phyloP scores from a whole-genome alignment of 129 eudicot species.

The Kitagawia praeruptora region DNA sequence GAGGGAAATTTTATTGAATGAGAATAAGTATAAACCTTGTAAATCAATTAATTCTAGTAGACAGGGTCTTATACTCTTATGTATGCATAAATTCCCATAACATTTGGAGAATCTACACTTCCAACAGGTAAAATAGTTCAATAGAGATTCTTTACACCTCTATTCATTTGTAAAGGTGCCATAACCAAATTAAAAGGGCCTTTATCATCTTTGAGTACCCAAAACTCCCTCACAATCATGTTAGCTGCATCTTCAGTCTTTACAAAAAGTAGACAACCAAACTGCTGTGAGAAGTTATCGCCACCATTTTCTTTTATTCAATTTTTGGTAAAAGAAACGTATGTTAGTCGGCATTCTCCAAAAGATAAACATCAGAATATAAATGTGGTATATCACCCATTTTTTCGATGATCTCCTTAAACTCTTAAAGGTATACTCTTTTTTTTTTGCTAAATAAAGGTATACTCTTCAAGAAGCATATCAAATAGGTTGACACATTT shows the following conservation, averaged over 20 bases:
- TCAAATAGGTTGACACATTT: too few relatives aligned
- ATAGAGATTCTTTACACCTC: slow-evolving; percentile 85
- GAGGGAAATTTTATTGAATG: not conserved
- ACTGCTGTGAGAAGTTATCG: not conserved
- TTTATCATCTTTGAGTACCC: slow-evolving; percentile 65
- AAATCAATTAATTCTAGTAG: not conserved
- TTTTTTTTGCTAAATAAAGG: too few relatives aligned
- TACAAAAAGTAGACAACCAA: too few relatives aligned
- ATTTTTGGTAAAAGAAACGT: too few relatives aligned
- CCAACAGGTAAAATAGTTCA: slow-evolving; percentile 84
- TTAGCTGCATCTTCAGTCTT: too few relatives aligned
- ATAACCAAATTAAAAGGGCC: slow-evolving; percentile 95
- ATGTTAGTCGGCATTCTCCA: slow-evolving; percentile 81
- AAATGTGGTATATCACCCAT: slow-evolving; percentile 94
- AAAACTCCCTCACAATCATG: too few relatives aligned
- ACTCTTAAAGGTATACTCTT: too few relatives aligned
- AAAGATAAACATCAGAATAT: slow-evolving; percentile 69
- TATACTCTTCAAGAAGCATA: slow-evolving; percentile 93
- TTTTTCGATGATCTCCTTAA: slow-evolving; percentile 74
- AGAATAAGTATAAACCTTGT: not conserved
- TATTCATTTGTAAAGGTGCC: slow-evolving; percentile 79
- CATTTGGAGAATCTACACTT: slow-evolving; percentile 51
- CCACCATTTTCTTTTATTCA: slow-evolving; percentile 57
- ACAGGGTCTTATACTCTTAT: not conserved
- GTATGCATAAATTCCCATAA: slow-evolving; percentile 82